Percentiles rank a stretch among this genome's conserved stretches.
Evolutionary conservation across 257 asterid genomes (phyloP).

Genomic region (Lycium ferocissimum): DNA sequence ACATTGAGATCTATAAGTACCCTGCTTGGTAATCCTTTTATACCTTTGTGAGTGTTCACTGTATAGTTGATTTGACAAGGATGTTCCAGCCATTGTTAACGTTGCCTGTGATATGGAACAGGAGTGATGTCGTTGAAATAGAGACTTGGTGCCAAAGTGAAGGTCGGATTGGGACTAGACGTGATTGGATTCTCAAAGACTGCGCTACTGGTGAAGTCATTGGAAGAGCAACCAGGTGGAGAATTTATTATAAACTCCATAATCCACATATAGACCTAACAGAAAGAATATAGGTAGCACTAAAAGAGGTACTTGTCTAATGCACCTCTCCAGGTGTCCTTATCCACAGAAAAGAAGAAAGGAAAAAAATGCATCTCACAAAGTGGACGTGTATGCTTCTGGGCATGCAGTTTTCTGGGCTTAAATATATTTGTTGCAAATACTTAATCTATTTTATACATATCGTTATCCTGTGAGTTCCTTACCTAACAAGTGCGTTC

Average conservation of each 20-base stretch:
- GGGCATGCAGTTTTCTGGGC: not conserved
- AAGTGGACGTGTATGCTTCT: conserved; percentile 25
- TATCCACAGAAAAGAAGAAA: not conserved
- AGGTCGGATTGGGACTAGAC: conserved; percentile 90
- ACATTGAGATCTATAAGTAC: conserved; percentile 91
- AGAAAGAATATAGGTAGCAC: not conserved
- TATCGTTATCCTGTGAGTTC: not conserved
- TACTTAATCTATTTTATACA: not conserved
- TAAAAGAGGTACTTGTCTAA: not conserved
- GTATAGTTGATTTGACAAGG: not conserved
- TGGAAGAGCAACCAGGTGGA: conserved; percentile 95
- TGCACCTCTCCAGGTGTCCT: not conserved
- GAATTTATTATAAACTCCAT: conserved; percentile 11
- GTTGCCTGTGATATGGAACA: conserved; percentile 40
- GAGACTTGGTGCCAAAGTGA: conserved; percentile 99
- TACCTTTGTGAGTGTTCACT: not conserved
- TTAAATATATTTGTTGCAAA: not conserved
- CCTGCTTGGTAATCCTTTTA: conserved; percentile 79
- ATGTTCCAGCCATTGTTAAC: conserved; percentile 14
- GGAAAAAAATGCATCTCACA: not conserved
- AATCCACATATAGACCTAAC: not conserved
- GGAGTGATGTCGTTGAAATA: conserved; percentile 94
- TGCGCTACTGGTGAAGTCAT: conserved; percentile 80
- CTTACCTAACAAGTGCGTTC: not conserved
- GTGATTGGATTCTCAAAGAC: conserved; percentile 93